Base-by-base conservation (phyloP, 1,139 yeast genomes). In the Candida glucosophila region DNA sequence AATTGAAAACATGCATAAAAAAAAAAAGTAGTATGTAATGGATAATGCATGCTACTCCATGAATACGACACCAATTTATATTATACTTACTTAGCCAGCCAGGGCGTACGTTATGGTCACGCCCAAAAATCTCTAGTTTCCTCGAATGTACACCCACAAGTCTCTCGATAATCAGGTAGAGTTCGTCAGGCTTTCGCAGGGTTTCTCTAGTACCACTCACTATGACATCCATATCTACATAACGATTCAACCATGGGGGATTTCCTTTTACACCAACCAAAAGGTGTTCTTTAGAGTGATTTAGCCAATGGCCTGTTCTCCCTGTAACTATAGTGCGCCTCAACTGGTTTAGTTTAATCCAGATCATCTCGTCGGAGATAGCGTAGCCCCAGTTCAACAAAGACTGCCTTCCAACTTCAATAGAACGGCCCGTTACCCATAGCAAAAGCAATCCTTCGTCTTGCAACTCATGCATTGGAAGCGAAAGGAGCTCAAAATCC, bases 401-500 rank as follows among this genome's bases (percentile, higher is more conserved):
- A 6, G 90, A 85, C 33, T 73, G 72, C 22, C 94, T 67, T 1
- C 96, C 97, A 20, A 80, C 63, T 40, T 88, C 96, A 36, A 85
- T 75, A 4, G 95, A 86, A 25, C 97, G 64, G 0, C 96, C 96
- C 1, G 97, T 88, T 4, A 86, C 96, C 97, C 96, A 88, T 16
- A 88, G 61, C 35, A 86, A 64, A 27, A 85, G 56, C 3, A 88
- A 56, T 0, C 97, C 97, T 45, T 83, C 94, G 29, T 73, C 77
- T 49, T 86, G 96, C 20, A 88, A 57, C 24, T 67, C 56, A 22
- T 71, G 66, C 49, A 88, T 66, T 12, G 83, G 77, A 19, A 88
- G 58, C 6, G 72, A 59, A 30, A 77, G 51, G 23, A 88, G 57
- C 38, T 83, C 95, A 4, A 68, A 67, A 42, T 78, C 90, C 32